Evolutionary conservation across 2,329 filamentous ascomycete genomes (phyloP).

Genomic region (Leptodontidium sp.): DNA sequence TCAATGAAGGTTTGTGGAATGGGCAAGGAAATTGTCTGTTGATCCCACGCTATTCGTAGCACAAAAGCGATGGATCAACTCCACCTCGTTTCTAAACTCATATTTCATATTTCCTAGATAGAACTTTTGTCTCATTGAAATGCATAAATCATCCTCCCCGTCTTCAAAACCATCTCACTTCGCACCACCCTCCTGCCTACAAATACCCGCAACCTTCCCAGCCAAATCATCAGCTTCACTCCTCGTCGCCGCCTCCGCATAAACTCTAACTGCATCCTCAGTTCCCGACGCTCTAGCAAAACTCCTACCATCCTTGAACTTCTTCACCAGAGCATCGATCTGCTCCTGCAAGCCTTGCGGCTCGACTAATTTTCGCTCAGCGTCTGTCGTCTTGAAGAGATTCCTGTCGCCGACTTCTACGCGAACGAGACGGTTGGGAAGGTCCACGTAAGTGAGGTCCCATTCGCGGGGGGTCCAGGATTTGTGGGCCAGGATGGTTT

Average conservation of each 20-base stretch:
- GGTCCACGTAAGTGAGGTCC: conserved; percentile 90
- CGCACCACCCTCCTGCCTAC: conserved; percentile 26
- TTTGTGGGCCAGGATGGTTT: conserved; percentile 96
- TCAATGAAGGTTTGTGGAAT: no score
- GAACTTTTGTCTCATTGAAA: conserved; percentile 6
- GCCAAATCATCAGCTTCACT: conserved; percentile 92
- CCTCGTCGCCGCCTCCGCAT: conserved; percentile 90
- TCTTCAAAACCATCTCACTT: not conserved
- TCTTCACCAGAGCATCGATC: conserved; percentile 87
- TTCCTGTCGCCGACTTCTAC: conserved; percentile 90
- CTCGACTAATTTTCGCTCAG: conserved; percentile 84
- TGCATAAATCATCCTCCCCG: not conserved
- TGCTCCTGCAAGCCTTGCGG: conserved; percentile 82
- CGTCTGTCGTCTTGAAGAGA: conserved; percentile 89
- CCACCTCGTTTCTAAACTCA: not conserved
- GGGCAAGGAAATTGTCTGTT: no score
- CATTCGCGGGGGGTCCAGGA: conserved; percentile 89
- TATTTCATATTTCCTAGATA: not conserved
- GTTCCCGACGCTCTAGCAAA: conserved; percentile 95
- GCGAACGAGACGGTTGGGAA: conserved; percentile 93
- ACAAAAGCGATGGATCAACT: not conserved
- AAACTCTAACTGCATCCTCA: conserved; percentile 94
- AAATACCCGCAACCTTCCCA: conserved; percentile 68
- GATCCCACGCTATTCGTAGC: no score
- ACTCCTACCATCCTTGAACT: conserved; percentile 87